Conservation (phyloP, 2,329 filamentous ascomycete genomes). For the Calonectria hongkongensis region DNA sequence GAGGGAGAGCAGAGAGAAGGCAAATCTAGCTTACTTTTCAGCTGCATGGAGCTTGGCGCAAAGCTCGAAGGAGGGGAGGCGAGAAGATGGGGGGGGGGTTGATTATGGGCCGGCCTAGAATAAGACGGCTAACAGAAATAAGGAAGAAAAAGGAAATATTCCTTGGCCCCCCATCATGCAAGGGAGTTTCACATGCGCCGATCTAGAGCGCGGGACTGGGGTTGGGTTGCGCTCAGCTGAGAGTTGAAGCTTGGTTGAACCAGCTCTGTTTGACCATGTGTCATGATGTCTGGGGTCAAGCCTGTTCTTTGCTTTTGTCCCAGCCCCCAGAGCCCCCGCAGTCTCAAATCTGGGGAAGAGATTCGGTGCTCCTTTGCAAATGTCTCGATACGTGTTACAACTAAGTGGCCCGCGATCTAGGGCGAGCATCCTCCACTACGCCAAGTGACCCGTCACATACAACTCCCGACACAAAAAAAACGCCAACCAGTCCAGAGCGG, state of each 20-base stretch:
- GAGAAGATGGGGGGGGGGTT: slow-evolving; percentile 8
- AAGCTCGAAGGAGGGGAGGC: not conserved
- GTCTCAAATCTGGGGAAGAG: slow-evolving; percentile 14
- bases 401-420: slow-evolving; percentile 16
- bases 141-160: not conserved
- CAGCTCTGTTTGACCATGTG: not conserved
- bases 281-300: too few species aligned
- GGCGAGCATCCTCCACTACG: slow-evolving; percentile 14
- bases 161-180: not conserved
- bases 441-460: slow-evolving; percentile 29
- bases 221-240: not conserved
- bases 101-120: not conserved
- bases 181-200: slow-evolving; percentile 3
- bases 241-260: not conserved
- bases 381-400: slow-evolving; percentile 24
- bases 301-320: not conserved
- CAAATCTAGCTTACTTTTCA: not conserved
- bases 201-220: slow-evolving; percentile 1
- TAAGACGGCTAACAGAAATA: not conserved
- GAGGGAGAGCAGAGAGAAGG: not conserved
- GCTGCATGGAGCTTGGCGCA: not conserved
- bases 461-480: not conserved
- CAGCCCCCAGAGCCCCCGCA: not conserved
- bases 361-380: slow-evolving; percentile 5
- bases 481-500: too few species aligned